Evolutionary conservation across 106 monocot species (phyloP).

Genomic region (Vanilla planifolia): DNA sequence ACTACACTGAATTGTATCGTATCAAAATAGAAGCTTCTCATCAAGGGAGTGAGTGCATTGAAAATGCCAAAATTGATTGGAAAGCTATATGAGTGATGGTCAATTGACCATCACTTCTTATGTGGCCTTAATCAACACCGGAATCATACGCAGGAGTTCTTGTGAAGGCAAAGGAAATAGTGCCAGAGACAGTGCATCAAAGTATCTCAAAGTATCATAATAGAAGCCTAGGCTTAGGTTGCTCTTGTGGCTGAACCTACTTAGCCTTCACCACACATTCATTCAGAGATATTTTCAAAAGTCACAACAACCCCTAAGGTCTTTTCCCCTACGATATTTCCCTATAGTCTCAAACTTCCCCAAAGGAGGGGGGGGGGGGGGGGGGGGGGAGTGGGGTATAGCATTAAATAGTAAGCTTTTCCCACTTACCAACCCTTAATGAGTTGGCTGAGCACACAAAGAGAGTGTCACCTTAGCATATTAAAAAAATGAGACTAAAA

Average conservation of each 20-base stretch:
- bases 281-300: neutral
- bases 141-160: neutral
- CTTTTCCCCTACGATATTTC: too few relatives aligned
- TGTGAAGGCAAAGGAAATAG: constrained; percentile 4
- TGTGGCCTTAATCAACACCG: neutral
- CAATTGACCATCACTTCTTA: too few relatives aligned
- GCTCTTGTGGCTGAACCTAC: constrained; percentile 10
- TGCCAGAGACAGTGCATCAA: neutral
- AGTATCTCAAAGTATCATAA: too few relatives aligned
- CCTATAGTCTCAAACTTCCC: too few relatives aligned
- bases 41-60: too few relatives aligned
- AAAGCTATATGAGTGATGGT: too few relatives aligned
- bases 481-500: neutral
- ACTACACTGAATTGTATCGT: too few relatives aligned
- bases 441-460: neutral
- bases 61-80: too few relatives aligned
- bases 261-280: constrained; percentile 6
- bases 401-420: constrained; percentile 3
- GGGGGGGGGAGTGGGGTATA: too few relatives aligned
- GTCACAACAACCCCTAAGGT: too few relatives aligned
- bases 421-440: neutral
- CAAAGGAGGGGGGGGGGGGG: too few relatives aligned
- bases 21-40: too few relatives aligned
- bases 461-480: constrained; percentile 1
- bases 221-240: constrained; percentile 3